Evolutionary conservation across 192 early-diverging fungal species (phyloP), one percentile per base, ranked within the genome.

Genomic region (Entomortierella chlamydospora): DNA sequence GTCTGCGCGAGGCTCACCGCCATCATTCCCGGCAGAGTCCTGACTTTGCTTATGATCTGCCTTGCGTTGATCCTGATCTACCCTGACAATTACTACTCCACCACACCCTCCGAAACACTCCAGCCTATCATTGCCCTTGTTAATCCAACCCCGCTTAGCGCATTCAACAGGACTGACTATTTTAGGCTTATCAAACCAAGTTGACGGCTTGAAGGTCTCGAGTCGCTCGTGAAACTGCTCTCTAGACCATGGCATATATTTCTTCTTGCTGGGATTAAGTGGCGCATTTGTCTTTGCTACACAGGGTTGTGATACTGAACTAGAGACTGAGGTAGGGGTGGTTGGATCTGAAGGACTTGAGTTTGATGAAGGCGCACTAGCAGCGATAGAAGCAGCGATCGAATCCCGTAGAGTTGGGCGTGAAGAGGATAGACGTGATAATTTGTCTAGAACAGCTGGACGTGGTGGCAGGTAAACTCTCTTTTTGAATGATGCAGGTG

Each of bases 131-230:
- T 79, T 63, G 30, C 61, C 57, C 7, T 37, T 70, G 49, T 79
- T 79, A 30, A 79, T 66, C 76, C 76, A 79, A 9, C 76, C 76
- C 9, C 68, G 68, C 34, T 79, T 79, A 3, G 76, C 76, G 28
- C 76, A 79, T 33, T 79, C 76, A 28, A 79, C 57, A 30, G 76
- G 62, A 28, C 70, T 79, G 39, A 79, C 68, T 13, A 61, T 23
- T 26, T 79, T 79, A 13, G 76, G 76, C 25, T 79, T 79, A 51
- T 79, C 76, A 23, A 79, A 79, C 76, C 76, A 79, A 0, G 76
- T 79, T 0, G 76, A 79, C 11, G 76, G 76, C 34, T 66, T 70
- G 47, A 79, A 79, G 5, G 76, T 70, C 63, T 79, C 62, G 6
- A 79, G 68, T 47, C 76, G 54, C 31, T 70, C 62, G 8, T 79